phyloP scores from a whole-genome alignment of 768 basidiomycete genomes.

The Serendipita vermifera region DNA sequence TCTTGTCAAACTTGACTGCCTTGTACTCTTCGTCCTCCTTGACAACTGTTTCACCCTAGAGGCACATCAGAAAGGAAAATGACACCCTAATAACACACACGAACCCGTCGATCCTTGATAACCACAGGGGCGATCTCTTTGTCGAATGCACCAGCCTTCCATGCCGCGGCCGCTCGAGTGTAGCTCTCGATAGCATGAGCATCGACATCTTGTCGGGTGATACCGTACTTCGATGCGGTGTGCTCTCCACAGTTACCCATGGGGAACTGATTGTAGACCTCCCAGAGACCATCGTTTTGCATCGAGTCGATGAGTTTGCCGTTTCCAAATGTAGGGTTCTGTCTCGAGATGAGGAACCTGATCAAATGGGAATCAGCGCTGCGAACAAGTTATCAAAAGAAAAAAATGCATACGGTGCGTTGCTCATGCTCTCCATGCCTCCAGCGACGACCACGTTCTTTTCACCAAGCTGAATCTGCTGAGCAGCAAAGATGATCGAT shows the following conservation, averaged over 20 bases:
- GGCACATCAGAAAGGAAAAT: not conserved
- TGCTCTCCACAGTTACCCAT: constrained; percentile 97
- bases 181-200: constrained; percentile 90
- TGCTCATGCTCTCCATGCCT: constrained; percentile 99
- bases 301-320: constrained; percentile 78
- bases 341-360: constrained; percentile 72
- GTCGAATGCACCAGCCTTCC: constrained; percentile 72
- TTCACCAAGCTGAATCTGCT: constrained; percentile 79
- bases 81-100: not conserved
- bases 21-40: constrained; percentile 98
- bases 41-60: constrained; percentile 80
- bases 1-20: constrained; percentile 88
- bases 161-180: constrained; percentile 81
- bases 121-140: constrained; percentile 83
- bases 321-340: constrained; percentile 78
- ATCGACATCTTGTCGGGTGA: constrained; percentile 81
- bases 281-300: constrained; percentile 87
- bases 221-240: constrained; percentile 66
- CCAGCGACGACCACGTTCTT: constrained; percentile 81
- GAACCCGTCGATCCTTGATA: constrained; percentile 46
- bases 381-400: not conserved
- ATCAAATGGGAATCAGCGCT: not conserved
- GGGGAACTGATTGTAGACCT: constrained; percentile 93
- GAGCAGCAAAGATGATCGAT: constrained; percentile 84
- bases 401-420: constrained; percentile 69